Evolutionary conservation across 1,284 basidiomycete species (phyloP).

Genomic region (Moniliella sp.): DNA sequence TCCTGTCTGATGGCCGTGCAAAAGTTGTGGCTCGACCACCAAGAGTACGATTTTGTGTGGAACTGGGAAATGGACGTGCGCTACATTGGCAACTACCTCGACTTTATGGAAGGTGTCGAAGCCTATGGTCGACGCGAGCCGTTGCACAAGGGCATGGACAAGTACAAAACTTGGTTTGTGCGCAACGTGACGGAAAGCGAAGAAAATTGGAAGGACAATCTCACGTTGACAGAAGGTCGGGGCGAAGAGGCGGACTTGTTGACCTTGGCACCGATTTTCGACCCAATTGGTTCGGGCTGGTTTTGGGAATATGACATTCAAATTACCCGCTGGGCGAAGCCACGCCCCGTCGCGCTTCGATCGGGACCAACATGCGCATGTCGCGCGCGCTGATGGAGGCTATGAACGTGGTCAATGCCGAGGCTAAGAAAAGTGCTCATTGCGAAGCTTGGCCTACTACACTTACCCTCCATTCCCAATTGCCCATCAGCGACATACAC

Average conservation of each 20-base stretch:
- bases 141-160: slow-evolving; percentile 27
- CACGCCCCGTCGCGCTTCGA: slow-evolving; percentile 29
- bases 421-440: slow-evolving; percentile 31
- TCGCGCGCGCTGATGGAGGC: slow-evolving; percentile 27
- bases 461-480: slow-evolving; percentile 29
- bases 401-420: slow-evolving; percentile 33
- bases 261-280: slow-evolving; percentile 33
- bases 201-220: slow-evolving; percentile 23
- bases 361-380: slow-evolving; percentile 34
- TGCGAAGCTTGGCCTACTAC: slow-evolving; percentile 34
- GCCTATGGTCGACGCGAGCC: slow-evolving; percentile 26
- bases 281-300: slow-evolving; percentile 31
- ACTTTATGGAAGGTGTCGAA: slow-evolving; percentile 31
- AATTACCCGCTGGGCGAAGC: slow-evolving; percentile 23
- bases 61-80: slow-evolving; percentile 35
- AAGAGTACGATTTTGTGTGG: slow-evolving; percentile 32
- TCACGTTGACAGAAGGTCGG: slow-evolving; percentile 10
- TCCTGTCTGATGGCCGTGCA: slow-evolving; percentile 33
- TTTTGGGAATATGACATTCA: slow-evolving; percentile 33
- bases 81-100: slow-evolving; percentile 32
- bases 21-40: slow-evolving; percentile 32
- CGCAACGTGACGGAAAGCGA: slow-evolving; percentile 24
- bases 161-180: slow-evolving; percentile 33
- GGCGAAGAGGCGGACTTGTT: slow-evolving; percentile 31
- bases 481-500: slow-evolving; percentile 24